Base-by-base conservation (phyloP, 2,329 filamentous ascomycete species). In the Mycogone perniciosa region DNA sequence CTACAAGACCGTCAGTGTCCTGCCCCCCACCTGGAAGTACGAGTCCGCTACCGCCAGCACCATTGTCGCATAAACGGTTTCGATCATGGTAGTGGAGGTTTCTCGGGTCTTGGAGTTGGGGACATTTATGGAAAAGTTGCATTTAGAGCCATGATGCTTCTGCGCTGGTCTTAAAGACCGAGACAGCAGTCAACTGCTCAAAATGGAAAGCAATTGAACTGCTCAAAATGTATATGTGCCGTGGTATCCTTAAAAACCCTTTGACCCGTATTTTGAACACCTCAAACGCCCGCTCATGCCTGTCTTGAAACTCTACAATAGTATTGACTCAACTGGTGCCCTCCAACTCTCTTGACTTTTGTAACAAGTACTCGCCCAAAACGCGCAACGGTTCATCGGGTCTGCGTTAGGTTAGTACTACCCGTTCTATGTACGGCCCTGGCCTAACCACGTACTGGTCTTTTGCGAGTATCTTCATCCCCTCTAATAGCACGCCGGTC, bases 21-120 rank as follows among this genome's bases (percentile, higher is more conserved):
- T 86, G 57, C 81, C 92, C 69, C 92, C 92, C 65, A 97, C 89
- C 79, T 97, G 92, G 92, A 91, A 89, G 81, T 97, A 97, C 84
- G 92, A 97, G 88, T 89, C 83, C 74, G 89, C 92, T 73, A 97
- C 92, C 65, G 92, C 92, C 77, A 88, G 82, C 82, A 95, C 90
- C 71, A 80, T 95, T 67, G 90, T 96, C 74, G 84, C 90, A 35
- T 54, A 54, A 54, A 41, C 40, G 48, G 40, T 51, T 46, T 34
- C 37, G 48, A 42, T 50, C 46, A 51, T 48, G 53, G 55, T 46
- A 57, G 56, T 59, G 63, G 63, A 62, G 64, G 64, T 63, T 66
- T 65, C 61, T 62, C 64, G 65, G 65, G 64, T 68, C 66, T 66
- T 59, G 71, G 71, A 74, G 71, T 74, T 74, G 62, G 68, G 68